Base-by-base conservation (phyloP, 495 filamentous ascomycete species). In the Elaphomyces granulatus region DNA sequence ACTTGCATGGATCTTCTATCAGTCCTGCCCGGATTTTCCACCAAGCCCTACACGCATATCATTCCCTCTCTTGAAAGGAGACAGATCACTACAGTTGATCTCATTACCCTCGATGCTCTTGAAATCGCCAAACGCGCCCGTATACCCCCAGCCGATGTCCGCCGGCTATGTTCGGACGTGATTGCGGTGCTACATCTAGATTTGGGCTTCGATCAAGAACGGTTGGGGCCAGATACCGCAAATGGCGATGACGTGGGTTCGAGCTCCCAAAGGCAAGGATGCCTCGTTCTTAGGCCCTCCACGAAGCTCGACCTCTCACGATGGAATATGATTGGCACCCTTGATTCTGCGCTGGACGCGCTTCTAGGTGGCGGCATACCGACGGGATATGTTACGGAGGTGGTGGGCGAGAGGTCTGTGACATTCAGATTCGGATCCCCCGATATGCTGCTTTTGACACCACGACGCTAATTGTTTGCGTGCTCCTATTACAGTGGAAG, bases 121-220 rank as follows among this genome's bases (percentile, higher is more conserved):
- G 84, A 93, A 49, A 73, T 98, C 50, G 83, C 84, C 36, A 88
- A 81, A 60, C 78, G 85, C 52, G 86, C 85, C 20, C 80, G 83
- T 46, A 68, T 92, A 4, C 84, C 87, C 2, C 63, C 87, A 4
- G 71, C 80, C 20, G 83, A 93, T 45, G 67, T 94, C 45, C 78
- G 74, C 49, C 72, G 79, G 21, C 67, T 95, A 18, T 67, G 67
- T 41, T 55, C 64, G 41, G 72, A 77, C 34, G 60, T 94, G 21
- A 56, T 83, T 18, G 56, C 67, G 8, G 73, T 74, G 4, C 53
- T 94, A 35, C 83, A 87, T 45, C 56, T 56, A 12, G 71, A 80
- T 48, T 56, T 86, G 33, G 77, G 75, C 1, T 60, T 68, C 31
- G 52, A 62, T 40, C 50, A 45, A 28, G 32, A 12, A 20, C 39